These are phyloP conservation scores for Euphorbia pulcherrima DNA, from an alignment of 345 rosid species.

Conservation along the genomic window DNA sequence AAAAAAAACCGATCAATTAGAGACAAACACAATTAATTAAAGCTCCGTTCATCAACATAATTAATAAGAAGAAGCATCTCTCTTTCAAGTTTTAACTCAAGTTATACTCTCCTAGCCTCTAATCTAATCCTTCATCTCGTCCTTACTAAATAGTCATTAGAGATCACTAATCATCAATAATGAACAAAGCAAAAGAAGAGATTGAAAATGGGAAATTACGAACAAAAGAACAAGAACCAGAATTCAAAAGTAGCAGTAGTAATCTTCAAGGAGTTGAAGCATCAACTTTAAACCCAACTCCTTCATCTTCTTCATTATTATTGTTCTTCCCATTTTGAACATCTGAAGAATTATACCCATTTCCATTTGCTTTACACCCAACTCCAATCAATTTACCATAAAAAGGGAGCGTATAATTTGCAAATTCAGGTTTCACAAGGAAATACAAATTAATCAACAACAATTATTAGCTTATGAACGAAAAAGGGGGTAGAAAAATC, in stretches of 20 bases:
- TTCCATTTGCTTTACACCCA: constrained; percentile 31
- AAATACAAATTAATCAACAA: no score
- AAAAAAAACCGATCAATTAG: no score
- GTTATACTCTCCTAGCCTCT: constrained; percentile 12
- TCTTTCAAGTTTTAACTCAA: constrained; percentile 4
- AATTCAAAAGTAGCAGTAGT: background rate
- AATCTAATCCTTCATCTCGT: constrained; percentile 6
- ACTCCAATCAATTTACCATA: no score
- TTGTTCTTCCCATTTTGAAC: background rate
- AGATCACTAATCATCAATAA: constrained; percentile 9
- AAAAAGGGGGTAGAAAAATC: no score
- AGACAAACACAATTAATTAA: background rate
- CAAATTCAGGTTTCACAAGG: background rate
- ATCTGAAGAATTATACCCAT: constrained; percentile 6
- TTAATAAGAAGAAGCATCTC: constrained; percentile 9
- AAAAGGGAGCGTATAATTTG: no score
- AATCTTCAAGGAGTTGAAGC: constrained; percentile 12
- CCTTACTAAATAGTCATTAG: constrained; percentile 10
- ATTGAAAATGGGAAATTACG: background rate
- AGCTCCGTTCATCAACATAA: constrained; percentile 5
- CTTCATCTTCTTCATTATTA: constrained; percentile 1
- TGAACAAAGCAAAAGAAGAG: background rate
- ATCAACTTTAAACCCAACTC: constrained; percentile 13
- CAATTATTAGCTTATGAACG: background rate
- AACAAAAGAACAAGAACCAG: background rate